Evolutionary conservation across 805 yeast species (phyloP).

Genomic region (Candida sakaeoensis): DNA sequence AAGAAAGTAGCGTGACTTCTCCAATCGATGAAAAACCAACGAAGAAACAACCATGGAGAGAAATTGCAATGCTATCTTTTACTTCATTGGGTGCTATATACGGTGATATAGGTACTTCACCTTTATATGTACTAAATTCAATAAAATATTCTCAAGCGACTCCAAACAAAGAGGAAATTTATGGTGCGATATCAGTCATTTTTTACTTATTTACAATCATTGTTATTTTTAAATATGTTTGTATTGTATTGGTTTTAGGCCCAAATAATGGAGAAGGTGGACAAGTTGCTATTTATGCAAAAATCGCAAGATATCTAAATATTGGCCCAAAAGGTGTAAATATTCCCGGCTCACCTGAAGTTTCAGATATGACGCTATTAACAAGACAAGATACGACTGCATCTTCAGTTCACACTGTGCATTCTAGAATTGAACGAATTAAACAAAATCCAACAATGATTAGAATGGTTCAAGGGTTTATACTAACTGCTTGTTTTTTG

Average conservation of each 20-base stretch:
- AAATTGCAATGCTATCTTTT: slow-evolving; percentile 29
- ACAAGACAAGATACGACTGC: slow-evolving; percentile 37
- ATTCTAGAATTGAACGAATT: slow-evolving; percentile 14
- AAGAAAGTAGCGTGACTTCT: slow-evolving; percentile 3
- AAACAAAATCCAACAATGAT: slow-evolving; percentile 23
- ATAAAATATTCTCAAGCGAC: slow-evolving; percentile 22
- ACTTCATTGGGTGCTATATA: slow-evolving; percentile 59
- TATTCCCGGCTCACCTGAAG: slow-evolving; percentile 37
- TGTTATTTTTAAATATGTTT: slow-evolving; percentile 49
- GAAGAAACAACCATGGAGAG: slow-evolving; percentile 18
- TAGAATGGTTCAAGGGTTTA: slow-evolving; percentile 27
- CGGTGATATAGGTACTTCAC: slow-evolving; percentile 63
- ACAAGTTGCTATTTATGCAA: slow-evolving; percentile 60
- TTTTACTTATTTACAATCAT: slow-evolving; percentile 54
- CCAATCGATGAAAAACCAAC: slow-evolving; percentile 5
- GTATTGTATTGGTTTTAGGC: slow-evolving; percentile 47
- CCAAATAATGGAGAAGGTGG: slow-evolving; percentile 64
- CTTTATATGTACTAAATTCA: slow-evolving; percentile 46
- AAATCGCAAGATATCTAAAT: slow-evolving; percentile 46
- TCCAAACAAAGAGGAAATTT: slow-evolving; percentile 38
- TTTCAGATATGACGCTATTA: slow-evolving; percentile 24
- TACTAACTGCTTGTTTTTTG: slow-evolving; percentile 38
- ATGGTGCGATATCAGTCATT: slow-evolving; percentile 50
- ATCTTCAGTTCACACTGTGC: slow-evolving; percentile 16
- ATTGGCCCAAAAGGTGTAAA: slow-evolving; percentile 45